Evolutionary conservation across 164 flowering plant species (phyloP).

Genomic region (Tinospora cordifolia): DNA sequence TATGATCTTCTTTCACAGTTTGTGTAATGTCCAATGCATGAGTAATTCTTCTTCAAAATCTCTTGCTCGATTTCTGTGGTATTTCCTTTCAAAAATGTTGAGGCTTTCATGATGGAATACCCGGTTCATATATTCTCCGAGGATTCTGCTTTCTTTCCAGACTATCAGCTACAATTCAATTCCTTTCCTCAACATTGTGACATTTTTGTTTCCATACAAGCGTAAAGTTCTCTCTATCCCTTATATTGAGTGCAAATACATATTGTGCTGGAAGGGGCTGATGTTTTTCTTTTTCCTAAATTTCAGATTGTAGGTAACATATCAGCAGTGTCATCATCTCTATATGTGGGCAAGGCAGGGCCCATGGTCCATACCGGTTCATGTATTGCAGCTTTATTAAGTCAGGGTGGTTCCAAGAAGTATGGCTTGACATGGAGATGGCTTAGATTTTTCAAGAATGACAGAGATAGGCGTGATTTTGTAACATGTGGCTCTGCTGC

Average conservation of each 20-base stretch:
- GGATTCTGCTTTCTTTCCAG: background rate
- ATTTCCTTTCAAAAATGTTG: too few species aligned
- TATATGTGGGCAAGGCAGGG: slow-evolving; percentile 83
- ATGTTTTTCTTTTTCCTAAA: background rate
- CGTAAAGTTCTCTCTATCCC: background rate
- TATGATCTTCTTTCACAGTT: background rate
- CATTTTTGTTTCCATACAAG: background rate
- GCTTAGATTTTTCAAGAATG: slow-evolving; percentile 80
- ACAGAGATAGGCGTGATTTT: slow-evolving; percentile 80
- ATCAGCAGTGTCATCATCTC: slow-evolving; percentile 70
- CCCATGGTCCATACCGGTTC: slow-evolving; percentile 91
- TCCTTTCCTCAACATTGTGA: background rate
- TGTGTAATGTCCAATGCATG: background rate
- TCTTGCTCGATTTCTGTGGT: background rate
- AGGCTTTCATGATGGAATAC: too few species aligned
- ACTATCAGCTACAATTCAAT: background rate
- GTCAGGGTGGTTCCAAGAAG: slow-evolving; percentile 81
- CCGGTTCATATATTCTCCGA: background rate
- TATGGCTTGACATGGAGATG: slow-evolving; percentile 69
- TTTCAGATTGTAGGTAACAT: slow-evolving; percentile 73
- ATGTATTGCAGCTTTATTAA: slow-evolving; percentile 65
- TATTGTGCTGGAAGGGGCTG: background rate
- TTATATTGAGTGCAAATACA: background rate
- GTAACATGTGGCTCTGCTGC: slow-evolving; percentile 91
- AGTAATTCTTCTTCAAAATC: background rate